These are phyloP conservation scores for Mycosphaerella arachidis DNA, from an alignment of 2,329 filamentous ascomycete species.

Conservation along the genomic window DNA sequence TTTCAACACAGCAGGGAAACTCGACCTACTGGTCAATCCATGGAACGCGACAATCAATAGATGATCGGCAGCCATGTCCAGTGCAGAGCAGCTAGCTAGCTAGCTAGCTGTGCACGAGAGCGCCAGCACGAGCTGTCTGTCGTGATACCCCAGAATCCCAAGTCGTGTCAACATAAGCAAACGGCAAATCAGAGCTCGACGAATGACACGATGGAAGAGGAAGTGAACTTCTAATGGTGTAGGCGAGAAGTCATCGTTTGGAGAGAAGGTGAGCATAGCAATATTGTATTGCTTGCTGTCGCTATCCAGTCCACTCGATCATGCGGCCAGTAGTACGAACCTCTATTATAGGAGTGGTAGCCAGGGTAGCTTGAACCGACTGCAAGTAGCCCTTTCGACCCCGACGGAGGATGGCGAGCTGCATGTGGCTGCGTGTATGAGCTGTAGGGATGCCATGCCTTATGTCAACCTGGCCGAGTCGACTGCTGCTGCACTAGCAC, in stretches of 20 bases:
- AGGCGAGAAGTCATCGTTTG: neutral
- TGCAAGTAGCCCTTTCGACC: neutral
- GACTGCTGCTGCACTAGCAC: neutral
- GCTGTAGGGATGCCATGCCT: neutral
- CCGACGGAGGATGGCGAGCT: neutral
- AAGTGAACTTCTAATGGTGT: neutral
- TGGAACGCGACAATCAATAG: neutral
- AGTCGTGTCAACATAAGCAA: neutral
- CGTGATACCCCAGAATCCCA: neutral
- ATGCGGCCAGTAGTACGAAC: neutral
- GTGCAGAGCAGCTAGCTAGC: too few species aligned
- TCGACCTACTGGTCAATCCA: neutral
- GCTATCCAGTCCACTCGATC: neutral
- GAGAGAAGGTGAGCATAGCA: neutral
- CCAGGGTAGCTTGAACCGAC: neutral
- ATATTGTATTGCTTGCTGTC: neutral
- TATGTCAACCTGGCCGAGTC: neutral
- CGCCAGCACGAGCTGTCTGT: neutral
- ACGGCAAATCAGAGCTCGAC: neutral
- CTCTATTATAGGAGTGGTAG: neutral
- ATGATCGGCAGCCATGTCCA: neutral
- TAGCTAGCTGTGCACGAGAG: neutral
- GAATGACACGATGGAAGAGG: neutral
- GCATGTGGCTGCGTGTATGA: neutral
- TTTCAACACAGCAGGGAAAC: too few species aligned